Base-by-base conservation (phyloP, 2,329 filamentous ascomycete species). In the Myriosclerotinia scirpicola region DNA sequence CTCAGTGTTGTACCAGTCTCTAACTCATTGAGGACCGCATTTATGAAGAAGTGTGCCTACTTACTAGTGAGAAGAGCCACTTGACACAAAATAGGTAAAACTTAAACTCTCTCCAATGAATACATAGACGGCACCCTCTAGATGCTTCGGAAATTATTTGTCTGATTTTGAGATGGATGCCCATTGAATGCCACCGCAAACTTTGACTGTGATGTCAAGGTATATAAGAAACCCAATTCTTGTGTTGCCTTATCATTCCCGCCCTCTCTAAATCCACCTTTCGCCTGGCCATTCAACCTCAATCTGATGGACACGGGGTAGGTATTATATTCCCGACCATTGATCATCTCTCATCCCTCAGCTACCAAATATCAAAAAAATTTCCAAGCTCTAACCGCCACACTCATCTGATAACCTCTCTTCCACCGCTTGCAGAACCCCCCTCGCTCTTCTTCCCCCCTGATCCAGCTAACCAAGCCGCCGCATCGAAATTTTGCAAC, bases 401-500 rank as follows among this genome's bases (percentile, higher is more conserved):
- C 30, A 6, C 66, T 70, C 54, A 73, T 63, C 71, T 71, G 7
- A 70, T 69, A 52, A 69, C 54, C 12, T 71, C 71, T 65, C 68
- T 74, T 58, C 74, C 70, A 50, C 65, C 68, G 61, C 67, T 30
- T 46, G 54, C 34, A 40, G 62, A 53, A 40, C 53, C 14, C 20
- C 62, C 62, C 48, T 71, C 66, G 36, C 40, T 70, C 69, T 76
- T 74, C 71, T 76, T 73, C 71, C 75, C 69, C 70, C 74, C 69
- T 5, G 72, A 69, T 22, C 87, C 88, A 22, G 88, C 87, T 82
- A 90, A 84, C 84, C 86, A 90, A 7, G 85, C 83, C 3, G 88
- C 88, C 62, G 90, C 81, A 77, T 90, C 87, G 70, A 90, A 90
- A 65, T 86, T 87, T 71, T 85, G 84, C 22, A 87, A 75, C 58